These are phyloP conservation scores for Waltergamsia citrina DNA, from an alignment of 2,329 filamentous ascomycete genomes.

Conservation along the genomic window DNA sequence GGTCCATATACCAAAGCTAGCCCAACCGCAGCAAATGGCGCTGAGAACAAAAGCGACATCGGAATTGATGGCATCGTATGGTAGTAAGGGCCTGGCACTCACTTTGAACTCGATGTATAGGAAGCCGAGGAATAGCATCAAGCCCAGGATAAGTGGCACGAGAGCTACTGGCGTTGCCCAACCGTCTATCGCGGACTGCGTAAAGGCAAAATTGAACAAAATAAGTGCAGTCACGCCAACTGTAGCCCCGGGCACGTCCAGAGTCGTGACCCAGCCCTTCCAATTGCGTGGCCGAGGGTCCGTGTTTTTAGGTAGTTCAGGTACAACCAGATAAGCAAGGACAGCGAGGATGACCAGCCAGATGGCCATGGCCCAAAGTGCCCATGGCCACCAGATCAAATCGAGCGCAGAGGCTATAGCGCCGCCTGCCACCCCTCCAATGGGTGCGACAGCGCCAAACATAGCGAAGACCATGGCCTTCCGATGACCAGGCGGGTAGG, in stretches of 20 bases:
- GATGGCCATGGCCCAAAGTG: conserved; percentile 31
- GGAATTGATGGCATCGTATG: conserved; percentile 36
- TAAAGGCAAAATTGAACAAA: conserved; percentile 59
- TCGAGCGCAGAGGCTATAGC: conserved; percentile 29
- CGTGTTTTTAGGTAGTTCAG: conserved; percentile 12
- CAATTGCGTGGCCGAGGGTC: conserved; percentile 4
- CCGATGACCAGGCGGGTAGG: conserved; percentile 44
- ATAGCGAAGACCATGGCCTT: conserved; percentile 52
- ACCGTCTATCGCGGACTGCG: conserved; percentile 50
- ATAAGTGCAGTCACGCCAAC: conserved; percentile 45
- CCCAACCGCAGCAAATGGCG: conserved; percentile 44
- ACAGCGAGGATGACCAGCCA: conserved; percentile 21
- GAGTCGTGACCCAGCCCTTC: conserved; percentile 14
- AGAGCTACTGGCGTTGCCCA: conserved; percentile 50
- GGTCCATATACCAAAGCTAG: conserved; percentile 43
- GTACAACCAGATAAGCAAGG: conserved; percentile 23
- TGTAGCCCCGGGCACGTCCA: conserved; percentile 29
- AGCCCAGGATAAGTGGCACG: conserved; percentile 45
- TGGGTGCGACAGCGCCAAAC: conserved; percentile 35
- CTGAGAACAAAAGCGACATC: conserved; percentile 45
- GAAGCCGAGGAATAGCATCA: conserved; percentile 44
- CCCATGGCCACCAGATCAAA: conserved; percentile 37
- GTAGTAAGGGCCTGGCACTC: conserved; percentile 44
- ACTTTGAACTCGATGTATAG: conserved; percentile 42
- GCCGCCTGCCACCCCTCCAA: conserved; percentile 33